phyloP scores from a whole-genome alignment of 176 grass and related monocot species.

The Pontederia paniculata region DNA sequence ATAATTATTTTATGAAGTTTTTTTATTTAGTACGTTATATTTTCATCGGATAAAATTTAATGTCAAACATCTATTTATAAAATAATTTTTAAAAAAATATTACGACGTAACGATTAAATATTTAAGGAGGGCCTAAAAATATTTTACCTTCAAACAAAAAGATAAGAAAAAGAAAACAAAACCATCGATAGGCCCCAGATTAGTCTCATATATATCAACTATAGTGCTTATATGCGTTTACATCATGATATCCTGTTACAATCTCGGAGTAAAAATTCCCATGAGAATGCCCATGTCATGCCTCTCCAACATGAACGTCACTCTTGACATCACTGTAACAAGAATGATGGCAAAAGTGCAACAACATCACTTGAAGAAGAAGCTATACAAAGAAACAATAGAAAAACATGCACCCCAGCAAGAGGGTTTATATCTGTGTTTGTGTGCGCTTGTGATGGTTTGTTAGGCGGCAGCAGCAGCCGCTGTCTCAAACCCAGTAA shows the following conservation, averaged over 20 bases:
- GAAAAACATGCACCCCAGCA: background rate
- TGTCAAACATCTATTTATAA: too few relatives aligned
- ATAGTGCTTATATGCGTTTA: too few relatives aligned
- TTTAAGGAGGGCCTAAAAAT: too few relatives aligned
- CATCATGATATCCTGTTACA: background rate
- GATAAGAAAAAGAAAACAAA: too few relatives aligned
- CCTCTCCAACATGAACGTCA: conserved; percentile 6
- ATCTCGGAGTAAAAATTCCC: background rate
- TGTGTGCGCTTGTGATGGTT: background rate
- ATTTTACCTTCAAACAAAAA: too few relatives aligned
- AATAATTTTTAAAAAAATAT: too few relatives aligned
- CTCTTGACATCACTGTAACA: background rate
- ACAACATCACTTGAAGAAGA: conserved; percentile 1
- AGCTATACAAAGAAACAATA: background rate
- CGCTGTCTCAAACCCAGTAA: background rate
- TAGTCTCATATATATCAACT: too few relatives aligned
- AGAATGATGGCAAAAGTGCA: background rate
- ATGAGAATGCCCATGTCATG: conserved; percentile 5
- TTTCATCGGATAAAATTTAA: too few relatives aligned
- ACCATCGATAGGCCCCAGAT: too few relatives aligned
- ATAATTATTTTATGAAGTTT: too few relatives aligned
- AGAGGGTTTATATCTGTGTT: background rate
- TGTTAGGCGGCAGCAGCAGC: background rate
- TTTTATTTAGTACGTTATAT: too few relatives aligned
- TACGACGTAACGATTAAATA: too few relatives aligned